Evolutionary conservation across 2,329 filamentous ascomycete species (phyloP).

Genomic region (Keithomyces neogunnii): DNA sequence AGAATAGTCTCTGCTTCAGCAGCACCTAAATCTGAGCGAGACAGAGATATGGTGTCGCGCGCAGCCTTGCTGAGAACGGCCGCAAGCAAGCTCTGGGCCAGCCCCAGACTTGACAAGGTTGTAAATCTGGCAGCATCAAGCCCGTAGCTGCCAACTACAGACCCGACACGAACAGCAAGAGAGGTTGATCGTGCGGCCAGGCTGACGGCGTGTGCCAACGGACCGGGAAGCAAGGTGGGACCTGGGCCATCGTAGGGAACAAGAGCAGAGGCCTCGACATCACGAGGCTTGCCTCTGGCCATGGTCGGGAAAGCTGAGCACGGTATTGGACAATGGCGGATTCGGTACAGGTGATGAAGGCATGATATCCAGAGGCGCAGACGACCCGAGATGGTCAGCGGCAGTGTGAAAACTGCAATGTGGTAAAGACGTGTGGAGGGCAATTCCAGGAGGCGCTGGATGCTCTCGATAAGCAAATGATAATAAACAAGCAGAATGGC

Average conservation of each 20-base stretch:
- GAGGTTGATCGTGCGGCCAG: constrained; percentile 52
- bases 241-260: constrained; percentile 14
- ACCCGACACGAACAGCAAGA: constrained; percentile 45
- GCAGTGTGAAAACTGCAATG: neutral
- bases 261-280: constrained; percentile 10
- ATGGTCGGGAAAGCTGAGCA: neutral
- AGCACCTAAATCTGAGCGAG: constrained; percentile 37
- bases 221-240: constrained; percentile 46
- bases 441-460: neutral
- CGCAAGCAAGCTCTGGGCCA: constrained; percentile 47
- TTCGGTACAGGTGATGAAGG: neutral
- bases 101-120: constrained; percentile 47
- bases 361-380: neutral
- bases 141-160: constrained; percentile 41
- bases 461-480: neutral
- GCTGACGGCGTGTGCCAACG: constrained; percentile 51
- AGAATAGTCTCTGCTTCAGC: constrained; percentile 48
- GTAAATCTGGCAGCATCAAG: constrained; percentile 47
- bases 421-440: no score
- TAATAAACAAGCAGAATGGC: neutral
- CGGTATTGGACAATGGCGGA: neutral
- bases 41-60: constrained; percentile 36
- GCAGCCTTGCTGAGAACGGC: constrained; percentile 44
- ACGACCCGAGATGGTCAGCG: neutral
- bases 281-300: neutral